Evolutionary conservation across 306 rosid genomes (phyloP), one percentile per base, ranked within the genome.

Genomic region (Echinosophora koreensis): DNA sequence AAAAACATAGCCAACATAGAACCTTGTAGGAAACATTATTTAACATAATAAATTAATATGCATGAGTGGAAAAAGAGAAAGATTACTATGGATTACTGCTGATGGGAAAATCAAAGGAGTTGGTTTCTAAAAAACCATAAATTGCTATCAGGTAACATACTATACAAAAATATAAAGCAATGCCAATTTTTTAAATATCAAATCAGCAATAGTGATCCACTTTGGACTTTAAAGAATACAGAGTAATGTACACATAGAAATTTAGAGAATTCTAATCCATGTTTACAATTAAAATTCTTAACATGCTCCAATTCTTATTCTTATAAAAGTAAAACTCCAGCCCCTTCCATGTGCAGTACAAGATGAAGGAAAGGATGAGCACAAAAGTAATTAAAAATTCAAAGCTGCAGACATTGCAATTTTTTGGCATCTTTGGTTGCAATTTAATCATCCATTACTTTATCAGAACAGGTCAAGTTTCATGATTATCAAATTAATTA

Each of bases 271-370:
- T 62, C n/a, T 62, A 61, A 34, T 35, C 47, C 70, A 13, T 15
- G 50, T 74, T 62, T 62, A 50, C 28, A 37, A 18, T 50, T 74
- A 74, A 12, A 46, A 34, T 30, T 60, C 38, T 39, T 59, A 30
- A 62, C 49, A 61, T 16, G 17, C 37, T n/a, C n/a, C n/a, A n/a
- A n/a, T n/a, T n/a, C n/a, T n/a, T n/a, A n/a, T n/a, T n/a, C n/a
- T n/a, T n/a, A n/a, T n/a, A n/a, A 69, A 81, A 94, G 86, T 88
- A 94, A 85, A 83, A 90, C 97, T 12, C 98, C 98, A 61, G 98
- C 90, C 55, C 98, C 98, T 88, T 94, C 98, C 34, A 77, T 41
- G 51, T 47, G 76, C 71, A 55, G 17, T 28, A 37, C 51, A 72
- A 69, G 58, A 75, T 39, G 41, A 55, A 67, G 74, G 37, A 72